These are phyloP conservation scores for Podospora anserina DNA, from an alignment of 495 filamentous ascomycete genomes.

Conservation along the genomic window DNA sequence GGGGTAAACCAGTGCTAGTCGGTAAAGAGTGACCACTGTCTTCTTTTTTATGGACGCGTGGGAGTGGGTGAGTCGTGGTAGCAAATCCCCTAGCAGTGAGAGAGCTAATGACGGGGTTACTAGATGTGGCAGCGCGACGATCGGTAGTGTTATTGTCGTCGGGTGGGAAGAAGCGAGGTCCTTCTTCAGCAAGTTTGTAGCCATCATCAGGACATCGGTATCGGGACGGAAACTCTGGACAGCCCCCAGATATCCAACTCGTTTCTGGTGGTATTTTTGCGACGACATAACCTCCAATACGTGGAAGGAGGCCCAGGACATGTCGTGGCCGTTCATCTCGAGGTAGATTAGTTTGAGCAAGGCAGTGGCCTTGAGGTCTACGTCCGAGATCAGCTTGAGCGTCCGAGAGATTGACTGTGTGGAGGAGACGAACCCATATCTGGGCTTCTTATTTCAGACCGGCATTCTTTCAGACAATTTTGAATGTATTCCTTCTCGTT, in stretches of 20 bases:
- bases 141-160: slow-evolving; percentile 75
- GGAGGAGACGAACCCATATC: slow-evolving; percentile 70
- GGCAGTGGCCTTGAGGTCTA: slow-evolving; percentile 93
- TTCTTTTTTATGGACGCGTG: slow-evolving; percentile 86
- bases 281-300: slow-evolving; percentile 99
- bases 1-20: slow-evolving; percentile 88
- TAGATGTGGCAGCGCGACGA: slow-evolving; percentile 84
- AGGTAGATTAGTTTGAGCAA: slow-evolving; percentile 92
- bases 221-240: slow-evolving; percentile 94
- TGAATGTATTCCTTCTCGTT: slow-evolving; percentile 92
- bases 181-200: slow-evolving; percentile 97
- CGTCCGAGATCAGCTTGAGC: slow-evolving; percentile 20
- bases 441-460: slow-evolving; percentile 78
- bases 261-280: slow-evolving; percentile 86
- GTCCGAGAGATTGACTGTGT: background rate
- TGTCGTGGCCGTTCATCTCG: slow-evolving; percentile 98
- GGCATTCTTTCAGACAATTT: slow-evolving; percentile 88
- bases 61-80: slow-evolving; percentile 82
- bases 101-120: slow-evolving; percentile 87
- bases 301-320: slow-evolving; percentile 99
- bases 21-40: slow-evolving; percentile 87
- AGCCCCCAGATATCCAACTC: slow-evolving; percentile 93
- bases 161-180: slow-evolving; percentile 75
- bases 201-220: slow-evolving; percentile 96
- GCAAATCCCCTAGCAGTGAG: slow-evolving; percentile 77